A percentile compares a stretch with the other conserved stretches of the same genome.
phyloP scores from a whole-genome alignment of 1,284 basidiomycete genomes.

The Leccinum solheimii region DNA sequence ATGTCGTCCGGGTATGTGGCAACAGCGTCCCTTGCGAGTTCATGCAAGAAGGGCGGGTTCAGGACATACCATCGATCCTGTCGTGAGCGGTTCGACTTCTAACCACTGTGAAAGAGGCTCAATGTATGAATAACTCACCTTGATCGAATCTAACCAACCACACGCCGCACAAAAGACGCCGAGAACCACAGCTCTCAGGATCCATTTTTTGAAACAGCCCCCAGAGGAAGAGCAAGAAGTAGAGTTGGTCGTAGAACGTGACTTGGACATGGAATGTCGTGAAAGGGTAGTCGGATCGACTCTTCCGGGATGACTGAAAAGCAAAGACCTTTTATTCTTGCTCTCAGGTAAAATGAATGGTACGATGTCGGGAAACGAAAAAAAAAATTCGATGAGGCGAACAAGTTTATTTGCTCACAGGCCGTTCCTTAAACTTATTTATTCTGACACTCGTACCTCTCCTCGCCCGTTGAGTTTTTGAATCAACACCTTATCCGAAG shows the following conservation, averaged over 20 bases:
- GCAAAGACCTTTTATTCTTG: background rate
- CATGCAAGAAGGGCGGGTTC: slow-evolving; percentile 63
- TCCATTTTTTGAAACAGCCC: slow-evolving; percentile 45
- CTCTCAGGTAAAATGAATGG: background rate
- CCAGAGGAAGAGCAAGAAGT: background rate
- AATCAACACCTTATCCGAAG: background rate
- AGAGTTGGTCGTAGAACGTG: background rate
- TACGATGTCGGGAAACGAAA: background rate
- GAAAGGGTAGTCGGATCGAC: background rate
- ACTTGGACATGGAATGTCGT: slow-evolving; percentile 20
- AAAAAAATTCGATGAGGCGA: background rate
- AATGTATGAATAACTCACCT: slow-evolving; percentile 38
- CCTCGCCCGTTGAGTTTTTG: background rate
- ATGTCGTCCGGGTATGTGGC: slow-evolving; percentile 61
- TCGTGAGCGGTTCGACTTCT: background rate
- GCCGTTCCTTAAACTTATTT: background rate
- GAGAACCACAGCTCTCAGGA: slow-evolving; percentile 41
- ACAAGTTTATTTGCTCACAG: background rate
- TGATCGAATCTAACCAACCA: slow-evolving; percentile 56
- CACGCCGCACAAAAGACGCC: slow-evolving; percentile 44
- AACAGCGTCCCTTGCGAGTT: slow-evolving; percentile 72
- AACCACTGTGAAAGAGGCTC: background rate
- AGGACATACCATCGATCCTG: slow-evolving; percentile 71
- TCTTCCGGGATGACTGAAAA: background rate
- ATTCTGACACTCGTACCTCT: no score